Base-by-base conservation (phyloP, 2,329 filamentous ascomycete species). In the Fusarium sp. region DNA sequence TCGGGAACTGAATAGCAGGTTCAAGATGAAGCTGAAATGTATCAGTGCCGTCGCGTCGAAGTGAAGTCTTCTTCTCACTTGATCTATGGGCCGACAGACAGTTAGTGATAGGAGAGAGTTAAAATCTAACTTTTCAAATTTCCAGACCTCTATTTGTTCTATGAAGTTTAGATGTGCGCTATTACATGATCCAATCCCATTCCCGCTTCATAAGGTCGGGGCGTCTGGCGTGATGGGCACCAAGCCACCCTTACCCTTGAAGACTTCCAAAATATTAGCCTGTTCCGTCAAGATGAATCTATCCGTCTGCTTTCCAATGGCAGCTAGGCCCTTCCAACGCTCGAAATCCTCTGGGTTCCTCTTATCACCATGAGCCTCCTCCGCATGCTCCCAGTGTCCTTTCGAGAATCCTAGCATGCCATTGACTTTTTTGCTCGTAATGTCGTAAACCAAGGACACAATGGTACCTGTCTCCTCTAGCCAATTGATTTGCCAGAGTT, bases 401-500 rank as follows among this genome's bases (percentile, higher is more conserved):
- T 87, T 85, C 0, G 86, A 88, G 70, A 91, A 90, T 0, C 82
- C 86, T 7, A 91, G 76, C 72, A 90, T 74, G 0, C 88, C 89
- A 0, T 85, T 88, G 50, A 91, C 85, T 25, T 80, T 86, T 63
- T 83, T 80, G 8, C 83, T 79, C 1, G 81, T 76, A 43, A 91
- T 89, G 68, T 90, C 88, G 72, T 88, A 90, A 2, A 90, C 87
- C 0, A 89, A 78, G 2, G 86, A 89, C 63, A 86, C 86, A 2
- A 90, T 84, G 0, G 88, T 90, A 0, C 88, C 89, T 0, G 89
- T 91, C 79, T 91, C 89, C 67, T 90, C 88, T 1, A 91, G 84
- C 88, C 88, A 91, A 68, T 88, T 90, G 71, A 87, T 86, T 74
- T 91, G 89, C 89, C 89, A 90, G 1, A 90, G 76, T 77, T 90